Percentiles rank a stretch among this genome's conserved stretches.
Evolutionary conservation across 2,329 filamentous ascomycete genomes (phyloP).

Genomic region (Penicillium rolfsii): DNA sequence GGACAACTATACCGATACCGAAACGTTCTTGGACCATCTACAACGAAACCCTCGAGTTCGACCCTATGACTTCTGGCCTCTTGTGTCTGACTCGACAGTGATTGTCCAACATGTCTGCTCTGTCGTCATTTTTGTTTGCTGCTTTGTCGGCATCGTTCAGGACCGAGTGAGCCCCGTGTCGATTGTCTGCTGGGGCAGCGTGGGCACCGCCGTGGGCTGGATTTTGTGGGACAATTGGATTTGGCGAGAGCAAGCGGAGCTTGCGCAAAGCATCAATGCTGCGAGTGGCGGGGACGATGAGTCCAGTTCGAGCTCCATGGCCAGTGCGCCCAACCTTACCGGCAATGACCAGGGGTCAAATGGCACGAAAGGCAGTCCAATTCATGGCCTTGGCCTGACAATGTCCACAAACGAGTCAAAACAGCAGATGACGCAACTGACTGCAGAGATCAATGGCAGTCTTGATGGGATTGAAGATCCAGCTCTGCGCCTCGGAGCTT

Average conservation of each 20-base stretch:
- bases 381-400: conserved; percentile 49
- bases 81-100: conserved; percentile 92
- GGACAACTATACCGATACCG: conserved; percentile 98
- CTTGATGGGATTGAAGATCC: conserved; percentile 51
- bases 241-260: conserved; percentile 64
- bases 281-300: conserved; percentile 41
- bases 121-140: conserved; percentile 91
- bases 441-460: conserved; percentile 47
- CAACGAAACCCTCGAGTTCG: conserved; percentile 91
- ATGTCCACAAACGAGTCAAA: conserved; percentile 44
- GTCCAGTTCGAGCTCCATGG: conserved; percentile 46
- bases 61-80: conserved; percentile 97
- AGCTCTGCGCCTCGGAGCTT: conserved; percentile 24
- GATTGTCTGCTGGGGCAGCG: conserved; percentile 81
- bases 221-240: conserved; percentile 91
- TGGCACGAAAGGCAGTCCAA: conserved; percentile 36
- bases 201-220: conserved; percentile 85
- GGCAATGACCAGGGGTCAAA: conserved; percentile 33
- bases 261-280: conserved; percentile 33
- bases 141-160: conserved; percentile 87
- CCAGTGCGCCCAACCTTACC: conserved; percentile 37
- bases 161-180: conserved; percentile 87
- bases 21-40: conserved; percentile 93
- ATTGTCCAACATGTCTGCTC: conserved; percentile 97
- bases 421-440: conserved; percentile 34